These are phyloP conservation scores for Gaeumannomyces tritici DNA, from an alignment of 2,329 filamentous ascomycete genomes.

Conservation along the genomic window DNA sequence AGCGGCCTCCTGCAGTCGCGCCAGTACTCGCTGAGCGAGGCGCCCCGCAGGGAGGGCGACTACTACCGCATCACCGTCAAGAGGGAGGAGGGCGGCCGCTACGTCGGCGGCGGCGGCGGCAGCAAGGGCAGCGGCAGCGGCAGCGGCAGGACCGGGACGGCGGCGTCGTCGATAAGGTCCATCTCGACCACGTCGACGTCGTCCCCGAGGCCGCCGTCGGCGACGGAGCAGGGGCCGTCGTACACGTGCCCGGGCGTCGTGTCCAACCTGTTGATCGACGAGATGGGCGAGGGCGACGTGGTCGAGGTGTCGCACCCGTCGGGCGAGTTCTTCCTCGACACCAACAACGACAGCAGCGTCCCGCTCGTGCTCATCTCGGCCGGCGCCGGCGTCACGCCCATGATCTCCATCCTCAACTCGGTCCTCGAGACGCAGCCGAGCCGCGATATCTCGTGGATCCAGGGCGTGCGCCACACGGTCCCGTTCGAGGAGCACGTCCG, in stretches of 20 bases:
- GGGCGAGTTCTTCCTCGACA: conserved; percentile 50
- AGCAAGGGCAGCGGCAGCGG: conserved; percentile 21
- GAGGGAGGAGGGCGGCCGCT: conserved; percentile 47
- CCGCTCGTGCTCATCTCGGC: conserved; percentile 54
- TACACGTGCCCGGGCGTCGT: conserved; percentile 52
- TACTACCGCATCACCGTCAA: conserved; percentile 67
- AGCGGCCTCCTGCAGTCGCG: conserved; percentile 52
- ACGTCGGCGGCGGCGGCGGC: conserved; percentile 30
- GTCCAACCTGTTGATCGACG: conserved; percentile 59
- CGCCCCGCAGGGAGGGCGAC: conserved; percentile 36
- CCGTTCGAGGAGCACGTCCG: conserved; percentile 46
- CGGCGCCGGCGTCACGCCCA: conserved; percentile 49
- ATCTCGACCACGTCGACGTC: conserved; percentile 20
- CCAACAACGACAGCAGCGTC: conserved; percentile 23
- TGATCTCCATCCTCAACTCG: conserved; percentile 51
- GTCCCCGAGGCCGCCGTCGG: not conserved
- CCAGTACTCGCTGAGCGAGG: conserved; percentile 65
- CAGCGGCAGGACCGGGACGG: not conserved
- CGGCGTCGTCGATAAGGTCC: conserved; percentile 8
- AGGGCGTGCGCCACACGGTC: conserved; percentile 40
- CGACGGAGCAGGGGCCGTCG: conserved; percentile 12
- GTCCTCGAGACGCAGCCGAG: conserved; percentile 32
- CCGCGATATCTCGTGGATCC: conserved; percentile 48
- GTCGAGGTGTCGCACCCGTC: conserved; percentile 58
- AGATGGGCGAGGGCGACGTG: conserved; percentile 49